A percentile compares a stretch with the other conserved stretches of the same genome.
phyloP scores from a whole-genome alignment of 75 land plant species.

The Pinus tabuliformis region DNA sequence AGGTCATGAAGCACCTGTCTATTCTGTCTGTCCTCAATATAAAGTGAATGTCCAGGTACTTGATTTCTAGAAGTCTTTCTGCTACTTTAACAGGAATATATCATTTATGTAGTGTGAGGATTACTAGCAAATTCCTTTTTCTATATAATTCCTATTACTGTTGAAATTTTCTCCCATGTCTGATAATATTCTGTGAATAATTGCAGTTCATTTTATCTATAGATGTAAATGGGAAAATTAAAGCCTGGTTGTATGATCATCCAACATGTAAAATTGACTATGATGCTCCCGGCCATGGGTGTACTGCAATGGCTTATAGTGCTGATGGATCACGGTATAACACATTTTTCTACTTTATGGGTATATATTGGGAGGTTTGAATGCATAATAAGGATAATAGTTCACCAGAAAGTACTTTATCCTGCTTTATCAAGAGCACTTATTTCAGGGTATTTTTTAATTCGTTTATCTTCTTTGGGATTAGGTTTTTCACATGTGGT shows the following conservation, averaged over 20 bases:
- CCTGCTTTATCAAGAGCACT: background rate
- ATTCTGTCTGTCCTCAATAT: constrained; percentile 81
- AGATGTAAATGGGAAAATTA: constrained; percentile 90
- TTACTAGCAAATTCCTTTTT: too few species aligned
- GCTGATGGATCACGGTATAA: constrained; percentile 84
- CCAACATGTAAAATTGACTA: constrained; percentile 85
- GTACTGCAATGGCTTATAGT: constrained; percentile 94
- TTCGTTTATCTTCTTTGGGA: constrained; percentile 5
- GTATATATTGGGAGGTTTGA: background rate
- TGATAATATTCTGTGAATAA: background rate
- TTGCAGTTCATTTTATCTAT: constrained; percentile 86
- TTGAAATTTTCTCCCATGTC: background rate
- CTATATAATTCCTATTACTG: too few species aligned
- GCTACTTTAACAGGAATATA: too few species aligned
- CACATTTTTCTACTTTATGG: background rate
- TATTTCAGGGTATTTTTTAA: background rate
- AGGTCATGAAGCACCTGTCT: constrained; percentile 88
- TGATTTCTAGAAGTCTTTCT: background rate
- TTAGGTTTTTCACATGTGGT: constrained; percentile 70
- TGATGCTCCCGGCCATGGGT: constrained; percentile 89
- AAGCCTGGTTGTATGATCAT: constrained; percentile 89
- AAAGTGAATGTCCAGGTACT: constrained; percentile 73
- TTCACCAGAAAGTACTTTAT: background rate
- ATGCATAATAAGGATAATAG: background rate
- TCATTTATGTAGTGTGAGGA: too few species aligned